Base-by-base conservation (phyloP, 371 early-diverging fungal species). In the Syncephalis plumigaleata region DNA sequence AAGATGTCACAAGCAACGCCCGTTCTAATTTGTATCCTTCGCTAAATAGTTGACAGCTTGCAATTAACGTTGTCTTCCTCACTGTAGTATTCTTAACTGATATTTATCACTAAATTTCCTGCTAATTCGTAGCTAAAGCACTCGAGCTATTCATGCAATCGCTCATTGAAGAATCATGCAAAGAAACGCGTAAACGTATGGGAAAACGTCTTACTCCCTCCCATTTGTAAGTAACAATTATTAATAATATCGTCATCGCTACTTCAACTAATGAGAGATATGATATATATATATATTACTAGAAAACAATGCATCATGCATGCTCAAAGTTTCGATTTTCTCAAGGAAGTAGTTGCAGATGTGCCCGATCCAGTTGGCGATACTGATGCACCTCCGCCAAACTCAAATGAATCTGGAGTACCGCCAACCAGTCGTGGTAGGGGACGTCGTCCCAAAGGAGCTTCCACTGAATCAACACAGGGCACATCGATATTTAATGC, bases 1-100 rank as follows among this genome's bases (percentile, higher is more conserved):
- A 99, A 99, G 65, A 90, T 98, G 54, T 87, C 95, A 5, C 88
- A 87, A 53, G 91, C 90, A 37, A 98, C 99, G 1, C 99, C 98
- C 0, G 84, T 98, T 24, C 73, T 98, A 39, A 87, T 98, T 39
- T 92, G 94, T 78, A 81, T 31, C 31, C 31, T 31, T 31, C 11
- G 11, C 4, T 31, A 31, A 11, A 4, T 31, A 71, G 68, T 75
- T 58, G 8, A 39, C 49, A 9, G 1, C 13, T 13, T 18, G 23
- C 31, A 2, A 7, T 8, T 2, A 3, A 22, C 15, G 9, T 21
- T 36, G 9, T 9, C 18, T 36, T 42, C 13, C 23, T 7, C 7
- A 36, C 23, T 31, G 38, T 20, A 5, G 8, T 36, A 23, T 3
- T 3, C 9, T 16, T 39, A 21, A 2, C 39, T 22, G 36, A 44